Evolutionary conservation across 805 yeast genomes (phyloP).

Genomic region (Candida palmyrensis): DNA sequence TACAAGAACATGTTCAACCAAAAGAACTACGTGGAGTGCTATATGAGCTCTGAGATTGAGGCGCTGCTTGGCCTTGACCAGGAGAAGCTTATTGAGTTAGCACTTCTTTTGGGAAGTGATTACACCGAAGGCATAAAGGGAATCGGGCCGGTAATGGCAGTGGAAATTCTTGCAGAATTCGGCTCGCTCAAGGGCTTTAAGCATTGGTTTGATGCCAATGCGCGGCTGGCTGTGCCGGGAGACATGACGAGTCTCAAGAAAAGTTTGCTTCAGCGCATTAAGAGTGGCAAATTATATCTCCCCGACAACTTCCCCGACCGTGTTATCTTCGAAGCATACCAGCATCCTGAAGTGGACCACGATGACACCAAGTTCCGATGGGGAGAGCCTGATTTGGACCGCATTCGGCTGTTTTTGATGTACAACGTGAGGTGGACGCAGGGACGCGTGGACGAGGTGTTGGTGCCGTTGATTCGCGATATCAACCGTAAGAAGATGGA

Average conservation of each 20-base stretch:
- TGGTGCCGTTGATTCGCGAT: constrained; percentile 80
- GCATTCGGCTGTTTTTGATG: constrained; percentile 64
- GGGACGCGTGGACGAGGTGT: constrained; percentile 69
- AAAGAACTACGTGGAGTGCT: constrained; percentile 86
- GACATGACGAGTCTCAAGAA: constrained; percentile 47
- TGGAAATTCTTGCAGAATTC: constrained; percentile 88
- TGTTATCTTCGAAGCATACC: constrained; percentile 68
- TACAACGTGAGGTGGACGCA: constrained; percentile 75
- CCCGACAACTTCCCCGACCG: constrained; percentile 66
- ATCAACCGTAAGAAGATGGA: constrained; percentile 58
- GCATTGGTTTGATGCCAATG: constrained; percentile 53
- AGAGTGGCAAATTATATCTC: constrained; percentile 47
- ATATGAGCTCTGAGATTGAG: constrained; percentile 53
- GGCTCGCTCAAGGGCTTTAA: constrained; percentile 39
- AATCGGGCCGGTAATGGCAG: constrained; percentile 88
- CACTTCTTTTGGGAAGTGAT: constrained; percentile 86
- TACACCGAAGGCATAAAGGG: constrained; percentile 92
- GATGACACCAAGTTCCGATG: constrained; percentile 77
- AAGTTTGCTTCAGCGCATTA: constrained; percentile 53
- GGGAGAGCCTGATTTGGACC: constrained; percentile 87
- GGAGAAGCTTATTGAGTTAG: constrained; percentile 67
- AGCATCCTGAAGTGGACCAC: constrained; percentile 75
- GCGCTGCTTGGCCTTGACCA: constrained; percentile 62
- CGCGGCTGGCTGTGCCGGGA: constrained; percentile 33
- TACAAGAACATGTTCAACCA: constrained; percentile 95